Evolutionary conservation across 2,329 filamentous ascomycete species (phyloP), one percentile per base, ranked within the genome.

Genomic region (Curvularia sp.): DNA sequence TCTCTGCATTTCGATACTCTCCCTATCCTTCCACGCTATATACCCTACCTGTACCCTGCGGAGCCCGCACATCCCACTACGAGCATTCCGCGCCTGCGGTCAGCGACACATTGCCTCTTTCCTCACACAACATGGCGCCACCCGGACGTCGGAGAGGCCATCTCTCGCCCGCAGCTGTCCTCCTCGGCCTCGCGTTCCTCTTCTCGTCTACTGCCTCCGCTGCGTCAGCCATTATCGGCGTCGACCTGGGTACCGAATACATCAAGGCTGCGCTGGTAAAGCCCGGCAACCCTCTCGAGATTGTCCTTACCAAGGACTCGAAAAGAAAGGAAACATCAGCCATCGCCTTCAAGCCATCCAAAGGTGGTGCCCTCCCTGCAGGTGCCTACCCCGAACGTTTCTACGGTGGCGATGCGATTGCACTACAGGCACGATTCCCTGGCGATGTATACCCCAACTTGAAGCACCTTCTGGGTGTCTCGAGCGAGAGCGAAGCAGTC

Each of bases 191-290:
- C 56, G 65, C 83, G 55, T 78, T 86, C 55, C 79, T 88, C 57
- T 83, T 87, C 67, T 79, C 80, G 21, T 80, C 80, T 60, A 83
- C 84, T 51, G 83, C 86, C 56, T 85, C 84, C 55, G 87, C 85
- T 54, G 85, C 85, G 36, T 87, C 92, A 8, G 92, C 92, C 52
- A 93, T 98, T 18, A 83, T 99, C 21, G 95, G 95, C 63, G 86
- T 99, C 71, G 95, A 99, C 79, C 84, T 99, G 53, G 95, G 95
- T 67, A 97, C 95, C 55, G 92, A 97, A 77, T 97, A 96, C 80
- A 91, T 99, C 81, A 99, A 98, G 82, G 94, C 94, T 27, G 89
- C 91, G 13, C 86, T 99, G 41, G 94, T 99, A 61, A 98, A 98
- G 81, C 95, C 95, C 2, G 95, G 95, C 60, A 94, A 96, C 51